A percentile compares a stretch with the other conserved stretches of the same genome.
Conservation (phyloP, 1,284 basidiomycete genomes). For the Tetrapyrgos nigripes region DNA sequence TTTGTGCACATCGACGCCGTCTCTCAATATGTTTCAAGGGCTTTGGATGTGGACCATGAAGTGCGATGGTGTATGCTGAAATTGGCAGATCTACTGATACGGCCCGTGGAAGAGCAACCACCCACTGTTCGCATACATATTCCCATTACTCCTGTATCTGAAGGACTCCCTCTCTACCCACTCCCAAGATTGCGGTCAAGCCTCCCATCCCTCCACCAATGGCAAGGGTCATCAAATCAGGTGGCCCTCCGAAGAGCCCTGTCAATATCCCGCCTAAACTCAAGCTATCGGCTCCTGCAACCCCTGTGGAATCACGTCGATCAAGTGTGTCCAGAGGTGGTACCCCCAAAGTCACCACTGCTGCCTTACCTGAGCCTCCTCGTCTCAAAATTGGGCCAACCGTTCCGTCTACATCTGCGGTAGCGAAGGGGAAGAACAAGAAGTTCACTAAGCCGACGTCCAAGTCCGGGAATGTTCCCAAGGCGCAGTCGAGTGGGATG, state of each 20-base stretch:
- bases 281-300: slow-evolving; percentile 45
- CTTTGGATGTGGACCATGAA: slow-evolving; percentile 81
- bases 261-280: slow-evolving; percentile 59
- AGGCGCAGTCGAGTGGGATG: slow-evolving; percentile 86
- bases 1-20: slow-evolving; percentile 8
- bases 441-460: slow-evolving; percentile 20
- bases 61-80: slow-evolving; percentile 93
- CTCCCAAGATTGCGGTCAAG: slow-evolving; percentile 57
- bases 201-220: slow-evolving; percentile 21
- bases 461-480: slow-evolving; percentile 59
- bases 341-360: slow-evolving; percentile 22
- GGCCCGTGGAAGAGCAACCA: slow-evolving; percentile 81
- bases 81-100: slow-evolving; percentile 89
- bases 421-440: slow-evolving; percentile 43
- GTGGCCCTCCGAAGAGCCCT: slow-evolving; percentile 49
- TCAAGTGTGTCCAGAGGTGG: slow-evolving; percentile 26
- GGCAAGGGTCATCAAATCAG: slow-evolving; percentile 46
- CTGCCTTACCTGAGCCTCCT: slow-evolving; percentile 29
- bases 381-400: slow-evolving; percentile 26
- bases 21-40: slow-evolving; percentile 46
- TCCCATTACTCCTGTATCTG: slow-evolving; percentile 76
- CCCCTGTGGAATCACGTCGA: slow-evolving; percentile 32
- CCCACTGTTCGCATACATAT: slow-evolving; percentile 89
- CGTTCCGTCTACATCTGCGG: slow-evolving; percentile 39
- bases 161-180: slow-evolving; percentile 60